Evolutionary conservation across 2,329 filamentous ascomycete species (phyloP), one percentile per base, ranked within the genome.

Genomic region (Colletotrichum sp.): DNA sequence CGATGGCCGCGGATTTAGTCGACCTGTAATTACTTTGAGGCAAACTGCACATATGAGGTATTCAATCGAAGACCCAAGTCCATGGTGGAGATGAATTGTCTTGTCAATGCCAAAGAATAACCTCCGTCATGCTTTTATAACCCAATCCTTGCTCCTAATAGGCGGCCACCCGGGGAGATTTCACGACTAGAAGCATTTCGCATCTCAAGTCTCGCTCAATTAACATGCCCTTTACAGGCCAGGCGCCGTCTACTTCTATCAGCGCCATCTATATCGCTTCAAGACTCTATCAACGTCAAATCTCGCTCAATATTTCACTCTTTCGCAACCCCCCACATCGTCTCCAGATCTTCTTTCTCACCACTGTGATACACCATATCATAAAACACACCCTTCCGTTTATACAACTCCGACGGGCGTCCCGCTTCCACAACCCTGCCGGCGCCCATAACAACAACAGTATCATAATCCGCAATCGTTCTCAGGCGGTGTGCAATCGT

Each of bases 401-500:
- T 79, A 75, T 88, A 90, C 52, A 91, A 80, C 66, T 89, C 86
- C 55, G 81, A 83, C 4, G 89, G 89, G 21, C 86, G 86, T 9
- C 89, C 89, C 21, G 84, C 89, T 88, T 92, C 90, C 12, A 90
- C 78, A 8, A 92, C 89, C 34, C 83, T 83, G 1, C 90, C 90
- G 0, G 85, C 87, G 9, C 86, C 87, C 88, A 92, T 88, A 18
- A 92, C 90, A 5, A 92, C 86, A 1, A 93, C 87, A 34, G 85
- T 86, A 79, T 93, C 90, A 77, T 91, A 92, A 81, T 92, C 90
- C 72, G 91, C 88, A 69, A 93, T 94, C 1, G 94, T 95, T 82
- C 92, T 94, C 66, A 96, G 86, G 3, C 94, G 89, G 81, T 96
- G 94, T 3, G 94, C 90, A 77, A 92, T 91, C 4, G 90, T 91